Base-by-base conservation (phyloP, 2,329 filamentous ascomycete genomes). In the Hypoxylon sp. region DNA sequence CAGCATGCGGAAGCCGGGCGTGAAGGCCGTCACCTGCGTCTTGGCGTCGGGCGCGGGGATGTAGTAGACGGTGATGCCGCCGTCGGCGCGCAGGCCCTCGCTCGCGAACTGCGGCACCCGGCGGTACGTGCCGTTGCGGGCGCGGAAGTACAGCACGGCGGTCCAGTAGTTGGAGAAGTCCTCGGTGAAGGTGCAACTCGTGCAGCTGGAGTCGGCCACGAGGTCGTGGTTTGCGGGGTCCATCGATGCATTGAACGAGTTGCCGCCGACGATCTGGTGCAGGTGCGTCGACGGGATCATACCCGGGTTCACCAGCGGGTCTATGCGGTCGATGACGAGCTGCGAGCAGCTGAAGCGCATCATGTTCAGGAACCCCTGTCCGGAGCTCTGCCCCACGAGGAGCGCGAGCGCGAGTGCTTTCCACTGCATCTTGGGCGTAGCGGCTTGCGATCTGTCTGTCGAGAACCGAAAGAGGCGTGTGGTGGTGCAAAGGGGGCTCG, bases 1-100 rank as follows among this genome's bases (percentile, higher is more conserved):
- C 6, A 80, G 73, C 77, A 80, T 79, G 43, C 78, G 75, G 72
- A 80, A 80, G 11, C 77, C 73, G 13, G 73, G 73, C 65, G 70
- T 75, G 67, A 79, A 78, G 0, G 77, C 76, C 1, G 75, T 78
- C 1, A 78, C 75, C 11, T 70, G 72, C 11, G 71, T 68, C 8
- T 70, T 72, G 1, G 70, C 72, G 1, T 60, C 60, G 11, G 62
- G 55, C 13, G 62, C 45, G 2, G 63, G 62, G 49, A 69, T 70
- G 33, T 70, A 70, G 49, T 70, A 70, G 15, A 70, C 64, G 3
- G 67, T 69, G 48, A 70, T 67, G 5, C 69, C 69, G n/a, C 63
- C 67, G 20, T 67, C 54, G 24, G 63, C 66, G 2, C 42, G 48
- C 20, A 69, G 60, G 6, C 67, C 67, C 43, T 65, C 59, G 62